phyloP scores from a whole-genome alignment of 1,284 basidiomycete genomes.

The Heterobasidion occidentale region DNA sequence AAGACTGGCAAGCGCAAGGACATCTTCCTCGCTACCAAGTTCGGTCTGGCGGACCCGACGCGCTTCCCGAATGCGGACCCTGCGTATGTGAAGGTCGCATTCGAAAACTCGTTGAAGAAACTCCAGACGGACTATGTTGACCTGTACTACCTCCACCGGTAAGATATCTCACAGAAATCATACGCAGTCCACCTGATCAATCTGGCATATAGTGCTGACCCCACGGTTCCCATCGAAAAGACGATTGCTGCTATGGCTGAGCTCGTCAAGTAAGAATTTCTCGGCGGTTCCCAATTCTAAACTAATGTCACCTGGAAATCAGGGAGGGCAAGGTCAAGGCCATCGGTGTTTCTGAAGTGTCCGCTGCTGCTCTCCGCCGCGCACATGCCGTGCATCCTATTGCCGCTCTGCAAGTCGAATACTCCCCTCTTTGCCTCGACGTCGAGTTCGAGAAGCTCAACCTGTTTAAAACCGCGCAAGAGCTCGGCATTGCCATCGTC shows the following conservation, averaged over 20 bases:
- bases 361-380: slow-evolving; percentile 36
- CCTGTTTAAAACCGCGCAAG: slow-evolving; percentile 39
- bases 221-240: slow-evolving; percentile 20
- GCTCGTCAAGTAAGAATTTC: slow-evolving; percentile 17
- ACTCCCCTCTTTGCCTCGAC: slow-evolving; percentile 42
- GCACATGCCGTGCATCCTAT: slow-evolving; percentile 57
- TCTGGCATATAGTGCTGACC: slow-evolving; percentile 13
- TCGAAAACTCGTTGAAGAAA: slow-evolving; percentile 26
- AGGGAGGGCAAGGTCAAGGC: slow-evolving; percentile 30
- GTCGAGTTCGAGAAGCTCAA: slow-evolving; percentile 41
- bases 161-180: not conserved
- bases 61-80: slow-evolving; percentile 13
- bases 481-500: slow-evolving; percentile 45
- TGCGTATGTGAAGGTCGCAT: slow-evolving; percentile 18
- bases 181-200: not conserved
- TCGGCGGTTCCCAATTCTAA: not conserved
- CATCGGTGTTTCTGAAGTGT: slow-evolving; percentile 36
- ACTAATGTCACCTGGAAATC: not conserved
- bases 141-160: slow-evolving; percentile 30
- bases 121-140: slow-evolving; percentile 29
- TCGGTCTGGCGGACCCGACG: slow-evolving; percentile 16
- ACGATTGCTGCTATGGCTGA: slow-evolving; percentile 25
- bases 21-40: slow-evolving; percentile 42
- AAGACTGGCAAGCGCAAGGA: slow-evolving; percentile 28
- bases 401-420: slow-evolving; percentile 51